These are phyloP conservation scores for Coleophoma eucalyptorum DNA, from an alignment of 2,329 filamentous ascomycete species.

Conservation along the genomic window DNA sequence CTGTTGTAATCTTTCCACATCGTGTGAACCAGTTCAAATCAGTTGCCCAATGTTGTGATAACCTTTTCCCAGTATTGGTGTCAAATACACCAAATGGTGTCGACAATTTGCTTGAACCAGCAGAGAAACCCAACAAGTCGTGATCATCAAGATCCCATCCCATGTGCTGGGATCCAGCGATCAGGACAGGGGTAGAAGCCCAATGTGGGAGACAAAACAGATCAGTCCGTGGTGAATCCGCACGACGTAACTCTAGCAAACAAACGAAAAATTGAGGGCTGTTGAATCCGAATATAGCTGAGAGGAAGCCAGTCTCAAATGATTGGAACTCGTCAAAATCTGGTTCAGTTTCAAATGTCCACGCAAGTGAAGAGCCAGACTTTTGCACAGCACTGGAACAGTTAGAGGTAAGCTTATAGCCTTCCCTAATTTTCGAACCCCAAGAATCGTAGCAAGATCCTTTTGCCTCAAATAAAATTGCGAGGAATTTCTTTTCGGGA, in stretches of 20 bases:
- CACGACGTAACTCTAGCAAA: constrained; percentile 2
- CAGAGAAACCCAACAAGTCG: constrained; percentile 2
- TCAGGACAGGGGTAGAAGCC: background rate
- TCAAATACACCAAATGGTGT: background rate
- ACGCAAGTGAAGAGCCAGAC: background rate
- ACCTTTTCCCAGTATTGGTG: background rate
- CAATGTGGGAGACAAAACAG: constrained; percentile 1
- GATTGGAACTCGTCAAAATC: background rate
- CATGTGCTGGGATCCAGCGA: background rate
- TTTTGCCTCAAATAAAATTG: background rate
- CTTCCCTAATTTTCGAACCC: background rate
- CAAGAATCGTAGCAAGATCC: background rate
- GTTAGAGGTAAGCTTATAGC: background rate
- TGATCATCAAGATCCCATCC: constrained; percentile 3
- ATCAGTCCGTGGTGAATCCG: background rate
- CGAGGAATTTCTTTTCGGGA: background rate
- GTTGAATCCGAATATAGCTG: background rate
- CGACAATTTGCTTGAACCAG: background rate
- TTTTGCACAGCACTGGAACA: background rate
- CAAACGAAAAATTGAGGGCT: background rate
- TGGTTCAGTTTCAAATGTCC: background rate
- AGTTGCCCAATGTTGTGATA: background rate
- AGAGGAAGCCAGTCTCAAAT: background rate
- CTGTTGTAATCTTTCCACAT: background rate
- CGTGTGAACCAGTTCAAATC: background rate